phyloP scores from a whole-genome alignment of 2,329 filamentous ascomycete genomes.

The Exophiala sp. region DNA sequence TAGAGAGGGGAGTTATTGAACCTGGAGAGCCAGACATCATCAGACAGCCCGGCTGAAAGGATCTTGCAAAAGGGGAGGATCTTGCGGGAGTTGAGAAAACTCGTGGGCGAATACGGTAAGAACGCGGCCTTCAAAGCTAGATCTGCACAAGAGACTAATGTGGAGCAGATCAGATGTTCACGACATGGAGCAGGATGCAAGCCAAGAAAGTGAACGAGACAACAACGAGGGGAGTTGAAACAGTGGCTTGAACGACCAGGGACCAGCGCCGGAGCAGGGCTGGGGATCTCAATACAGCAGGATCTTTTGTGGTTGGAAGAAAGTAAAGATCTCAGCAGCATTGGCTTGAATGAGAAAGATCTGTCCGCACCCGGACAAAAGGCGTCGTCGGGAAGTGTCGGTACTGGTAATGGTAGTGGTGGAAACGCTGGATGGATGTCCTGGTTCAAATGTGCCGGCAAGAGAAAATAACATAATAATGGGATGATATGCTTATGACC shows the following conservation, averaged over 20 bases:
- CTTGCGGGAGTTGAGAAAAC: conserved; percentile 26
- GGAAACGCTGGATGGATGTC: background rate
- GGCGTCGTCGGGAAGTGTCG: too few species aligned
- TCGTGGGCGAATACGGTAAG: conserved; percentile 28
- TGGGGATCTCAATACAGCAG: conserved; percentile 18
- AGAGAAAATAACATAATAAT: background rate
- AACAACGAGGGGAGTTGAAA: conserved; percentile 21
- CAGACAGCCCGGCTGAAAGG: conserved; percentile 15
- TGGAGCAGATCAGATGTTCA: conserved; percentile 26
- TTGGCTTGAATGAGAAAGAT: conserved; percentile 21
- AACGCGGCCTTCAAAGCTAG: background rate
- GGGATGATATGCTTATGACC: background rate
- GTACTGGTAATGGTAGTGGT: background rate
- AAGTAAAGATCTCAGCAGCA: conserved; percentile 24
- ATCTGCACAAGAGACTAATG: background rate
- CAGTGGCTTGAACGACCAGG: conserved; percentile 22
- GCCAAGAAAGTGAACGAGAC: conserved; percentile 19
- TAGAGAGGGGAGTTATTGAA: conserved; percentile 32
- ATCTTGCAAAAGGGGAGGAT: conserved; percentile 21
- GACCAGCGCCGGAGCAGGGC: conserved; percentile 9
- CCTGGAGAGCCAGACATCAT: conserved; percentile 27
- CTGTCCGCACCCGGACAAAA: too few species aligned
- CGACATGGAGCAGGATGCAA: conserved; percentile 29
- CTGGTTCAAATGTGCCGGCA: background rate
- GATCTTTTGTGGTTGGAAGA: conserved; percentile 26